Evolutionary conservation across 106 monocot species (phyloP).

Genomic region (Phalaenopsis aphrodite): DNA sequence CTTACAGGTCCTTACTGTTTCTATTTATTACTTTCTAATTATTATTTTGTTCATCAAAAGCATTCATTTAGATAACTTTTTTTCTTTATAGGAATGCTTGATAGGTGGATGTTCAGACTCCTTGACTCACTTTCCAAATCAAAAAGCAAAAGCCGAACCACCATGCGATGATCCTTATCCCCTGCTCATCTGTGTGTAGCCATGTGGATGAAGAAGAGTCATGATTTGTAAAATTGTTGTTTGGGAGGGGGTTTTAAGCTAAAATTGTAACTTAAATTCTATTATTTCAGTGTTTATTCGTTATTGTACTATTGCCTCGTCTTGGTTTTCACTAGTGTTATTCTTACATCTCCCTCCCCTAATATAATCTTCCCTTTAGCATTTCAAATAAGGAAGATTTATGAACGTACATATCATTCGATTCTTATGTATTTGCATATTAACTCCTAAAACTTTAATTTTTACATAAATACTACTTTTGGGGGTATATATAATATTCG

Average conservation of each 20-base stretch:
- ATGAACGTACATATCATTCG: no score
- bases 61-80: no score
- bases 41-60: neutral
- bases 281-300: neutral
- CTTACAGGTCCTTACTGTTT: constrained; percentile 56
- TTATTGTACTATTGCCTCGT: neutral
- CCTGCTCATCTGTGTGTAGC: neutral
- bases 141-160: constrained; percentile 35
- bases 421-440: no score
- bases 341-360: neutral
- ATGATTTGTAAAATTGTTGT: neutral
- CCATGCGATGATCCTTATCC: neutral
- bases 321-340: neutral
- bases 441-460: no score
- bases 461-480: no score
- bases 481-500: no score
- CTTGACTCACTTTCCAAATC: constrained; percentile 55
- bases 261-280: neutral
- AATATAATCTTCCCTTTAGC: no score
- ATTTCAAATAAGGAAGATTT: no score
- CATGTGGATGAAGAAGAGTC: neutral
- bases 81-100: constrained; percentile 74
- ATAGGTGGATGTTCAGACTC: constrained; percentile 79
- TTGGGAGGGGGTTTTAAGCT: neutral
- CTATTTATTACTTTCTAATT: neutral